Evolutionary conservation across 1,139 yeast genomes (phyloP).

Genomic region (Kodamaea suecica): DNA sequence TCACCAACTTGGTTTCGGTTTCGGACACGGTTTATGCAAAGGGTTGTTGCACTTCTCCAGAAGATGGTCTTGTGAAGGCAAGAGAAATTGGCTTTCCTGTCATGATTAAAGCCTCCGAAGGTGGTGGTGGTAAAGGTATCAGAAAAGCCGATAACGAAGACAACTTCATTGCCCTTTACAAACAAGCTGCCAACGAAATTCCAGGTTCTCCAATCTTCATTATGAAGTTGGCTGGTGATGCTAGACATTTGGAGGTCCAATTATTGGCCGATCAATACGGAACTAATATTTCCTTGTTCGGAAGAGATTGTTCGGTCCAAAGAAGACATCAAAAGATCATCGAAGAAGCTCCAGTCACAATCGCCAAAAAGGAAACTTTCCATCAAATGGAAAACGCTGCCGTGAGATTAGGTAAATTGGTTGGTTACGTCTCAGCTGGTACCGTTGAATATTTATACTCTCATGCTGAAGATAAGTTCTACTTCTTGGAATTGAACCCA

Average conservation of each 20-base stretch:
- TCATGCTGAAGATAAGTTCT: conserved; percentile 89
- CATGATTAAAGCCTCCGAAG: conserved; percentile 96
- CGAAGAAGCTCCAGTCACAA: conserved; percentile 95
- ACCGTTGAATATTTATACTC: conserved; percentile 96
- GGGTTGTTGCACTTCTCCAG: conserved; percentile 86
- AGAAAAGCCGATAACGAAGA: conserved; percentile 83
- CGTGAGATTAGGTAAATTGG: conserved; percentile 90
- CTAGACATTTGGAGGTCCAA: conserved; percentile 94
- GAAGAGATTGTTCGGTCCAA: conserved; percentile 96
- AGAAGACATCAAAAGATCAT: conserved; percentile 96
- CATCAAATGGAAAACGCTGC: conserved; percentile 94
- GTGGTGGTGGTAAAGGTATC: conserved; percentile 99
- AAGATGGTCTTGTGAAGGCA: conserved; percentile 85
- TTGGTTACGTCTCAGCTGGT: conserved; percentile 98
- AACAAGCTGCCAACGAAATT: conserved; percentile 90
- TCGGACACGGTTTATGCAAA: conserved; percentile 74
- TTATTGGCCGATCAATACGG: conserved; percentile 94
- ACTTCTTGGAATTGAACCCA: conserved; percentile 94
- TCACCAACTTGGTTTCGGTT: conserved; percentile 82
- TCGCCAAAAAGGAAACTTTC: conserved; percentile 85
- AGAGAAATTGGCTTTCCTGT: conserved; percentile 89
- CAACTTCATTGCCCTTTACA: conserved; percentile 65
- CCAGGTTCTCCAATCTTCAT: conserved; percentile 96
- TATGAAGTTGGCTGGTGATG: conserved; percentile 92
- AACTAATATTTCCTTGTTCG: conserved; percentile 87